A percentile compares a stretch with the other conserved stretches of the same genome.
Conservation (phyloP, 129 eudicot species). For the Lactuca saligna region DNA sequence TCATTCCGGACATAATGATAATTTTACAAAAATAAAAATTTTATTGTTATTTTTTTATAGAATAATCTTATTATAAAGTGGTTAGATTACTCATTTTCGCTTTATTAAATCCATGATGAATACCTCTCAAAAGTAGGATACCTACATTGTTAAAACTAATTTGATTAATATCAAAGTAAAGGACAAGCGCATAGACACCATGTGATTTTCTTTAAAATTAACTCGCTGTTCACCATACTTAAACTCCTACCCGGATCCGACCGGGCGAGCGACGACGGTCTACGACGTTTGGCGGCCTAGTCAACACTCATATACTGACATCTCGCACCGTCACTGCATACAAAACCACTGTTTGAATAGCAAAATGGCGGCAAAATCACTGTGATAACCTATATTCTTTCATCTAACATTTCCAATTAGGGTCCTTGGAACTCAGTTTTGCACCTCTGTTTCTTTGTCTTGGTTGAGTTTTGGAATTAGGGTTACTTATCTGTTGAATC, state of each 20-base stretch:
- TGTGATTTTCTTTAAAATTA: no score
- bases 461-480: slow-evolving; percentile 15
- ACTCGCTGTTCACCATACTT: no score
- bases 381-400: neutral
- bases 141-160: no score
- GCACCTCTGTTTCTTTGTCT: neutral
- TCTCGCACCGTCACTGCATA: neutral
- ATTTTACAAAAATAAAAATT: no score
- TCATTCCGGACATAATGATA: no score
- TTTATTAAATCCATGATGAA: no score
- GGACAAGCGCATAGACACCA: no score
- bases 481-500: slow-evolving; percentile 2
- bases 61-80: no score
- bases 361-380: slow-evolving; percentile 25
- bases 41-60: no score
- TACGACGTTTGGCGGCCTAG: neutral
- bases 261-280: neutral
- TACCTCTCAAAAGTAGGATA: no score
- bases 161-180: no score
- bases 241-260: neutral
- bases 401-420: slow-evolving; percentile 6
- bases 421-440: slow-evolving; percentile 16
- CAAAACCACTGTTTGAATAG: slow-evolving; percentile 1
- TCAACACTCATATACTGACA: neutral
- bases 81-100: no score